Conservation (phyloP, 2,329 filamentous ascomycete species). For the Rosellinia necatrix region DNA sequence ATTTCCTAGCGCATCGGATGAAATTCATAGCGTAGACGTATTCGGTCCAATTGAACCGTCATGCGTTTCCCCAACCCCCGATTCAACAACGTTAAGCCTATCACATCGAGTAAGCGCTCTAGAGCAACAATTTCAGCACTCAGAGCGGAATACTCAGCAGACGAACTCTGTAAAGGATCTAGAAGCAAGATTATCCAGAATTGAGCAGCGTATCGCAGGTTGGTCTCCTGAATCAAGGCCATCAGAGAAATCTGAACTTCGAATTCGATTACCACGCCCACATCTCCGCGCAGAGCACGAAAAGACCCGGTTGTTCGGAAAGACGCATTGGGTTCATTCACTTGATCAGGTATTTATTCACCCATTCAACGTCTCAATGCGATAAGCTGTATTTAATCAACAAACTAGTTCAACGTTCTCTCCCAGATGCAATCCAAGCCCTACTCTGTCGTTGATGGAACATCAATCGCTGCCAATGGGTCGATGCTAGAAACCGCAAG, state of each 20-base stretch:
- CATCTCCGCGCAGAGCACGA: conserved; percentile 28
- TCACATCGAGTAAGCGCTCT: conserved; percentile 3
- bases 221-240: not conserved
- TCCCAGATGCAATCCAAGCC: conserved; percentile 27
- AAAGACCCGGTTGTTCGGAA: conserved; percentile 33
- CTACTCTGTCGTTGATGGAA: conserved; percentile 16
- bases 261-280: conserved; percentile 25
- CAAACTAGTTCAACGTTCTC: conserved; percentile 25
- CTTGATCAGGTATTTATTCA: conserved; percentile 27
- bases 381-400: conserved; percentile 6
- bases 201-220: conserved; percentile 22
- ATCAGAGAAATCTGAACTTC: conserved; percentile 8
- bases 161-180: conserved; percentile 7
- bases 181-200: conserved; percentile 18
- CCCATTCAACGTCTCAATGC: not conserved
- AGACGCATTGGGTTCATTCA: conserved; percentile 32
- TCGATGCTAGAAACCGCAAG: conserved; percentile 20
- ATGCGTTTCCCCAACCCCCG: not conserved
- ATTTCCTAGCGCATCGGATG: not conserved
- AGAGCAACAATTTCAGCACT: not conserved
- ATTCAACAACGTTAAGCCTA: conserved; percentile 4
- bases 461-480: conserved; percentile 13
- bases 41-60: not conserved
- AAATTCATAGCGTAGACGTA: conserved; percentile 1
- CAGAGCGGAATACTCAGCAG: not conserved